Percentiles rank a stretch among this genome's conserved stretches.
phyloP scores from a whole-genome alignment of 78 protist genomes.

The Chrysochromulina tobinii region DNA sequence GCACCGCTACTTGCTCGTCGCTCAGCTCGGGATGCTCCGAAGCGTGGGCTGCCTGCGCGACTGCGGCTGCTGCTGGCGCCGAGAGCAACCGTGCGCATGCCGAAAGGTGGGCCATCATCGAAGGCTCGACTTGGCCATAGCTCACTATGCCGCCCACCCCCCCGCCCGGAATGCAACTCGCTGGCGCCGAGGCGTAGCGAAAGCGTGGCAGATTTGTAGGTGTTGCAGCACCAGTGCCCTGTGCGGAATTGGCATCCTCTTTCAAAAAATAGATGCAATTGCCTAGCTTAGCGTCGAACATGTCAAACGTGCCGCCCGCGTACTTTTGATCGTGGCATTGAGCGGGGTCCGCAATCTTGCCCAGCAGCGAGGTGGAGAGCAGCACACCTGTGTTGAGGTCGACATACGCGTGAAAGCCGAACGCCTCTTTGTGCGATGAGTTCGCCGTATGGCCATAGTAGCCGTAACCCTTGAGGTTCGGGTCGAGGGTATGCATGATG shows the following conservation, averaged over 20 bases:
- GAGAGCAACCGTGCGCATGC: too few relatives aligned
- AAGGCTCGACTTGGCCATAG: too few relatives aligned
- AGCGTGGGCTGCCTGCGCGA: too few relatives aligned
- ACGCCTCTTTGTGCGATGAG: background rate
- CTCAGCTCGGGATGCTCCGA: too few relatives aligned
- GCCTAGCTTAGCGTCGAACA: conserved; percentile 8
- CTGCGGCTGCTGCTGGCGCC: too few relatives aligned
- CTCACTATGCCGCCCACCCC: too few relatives aligned
- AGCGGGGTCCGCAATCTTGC: background rate
- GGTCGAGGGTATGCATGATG: background rate
- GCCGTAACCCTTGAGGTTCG: background rate
- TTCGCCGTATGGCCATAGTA: background rate
- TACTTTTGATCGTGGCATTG: background rate
- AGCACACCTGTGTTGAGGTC: background rate
- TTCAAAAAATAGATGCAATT: background rate
- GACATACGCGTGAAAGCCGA: conserved; percentile 3
- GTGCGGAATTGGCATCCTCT: background rate
- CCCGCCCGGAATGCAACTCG: too few relatives aligned
- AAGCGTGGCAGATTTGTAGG: too few relatives aligned
- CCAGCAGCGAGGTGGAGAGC: background rate
- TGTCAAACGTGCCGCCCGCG: conserved; percentile 6
- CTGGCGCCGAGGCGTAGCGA: too few relatives aligned
- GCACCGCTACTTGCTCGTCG: too few relatives aligned
- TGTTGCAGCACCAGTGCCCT: too few relatives aligned
- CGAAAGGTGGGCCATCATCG: too few relatives aligned